Percentiles rank a stretch among this genome's conserved stretches.
These are phyloP conservation scores for Tagetes patula DNA, from an alignment of 129 eudicot species.

Conservation along the genomic window DNA sequence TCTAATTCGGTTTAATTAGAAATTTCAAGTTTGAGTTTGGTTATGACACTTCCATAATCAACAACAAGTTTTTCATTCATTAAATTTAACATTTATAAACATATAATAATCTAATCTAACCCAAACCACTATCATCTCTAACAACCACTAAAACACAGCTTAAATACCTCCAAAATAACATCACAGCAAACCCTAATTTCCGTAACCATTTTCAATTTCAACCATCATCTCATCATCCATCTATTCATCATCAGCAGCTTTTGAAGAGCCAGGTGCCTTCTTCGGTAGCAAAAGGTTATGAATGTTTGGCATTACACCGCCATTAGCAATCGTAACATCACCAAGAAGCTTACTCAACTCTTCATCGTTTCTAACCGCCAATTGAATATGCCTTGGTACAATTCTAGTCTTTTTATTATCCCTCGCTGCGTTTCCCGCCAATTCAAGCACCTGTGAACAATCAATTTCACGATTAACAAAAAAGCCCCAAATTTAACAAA, in stretches of 20 bases:
- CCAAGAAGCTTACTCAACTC: conserved; percentile 46
- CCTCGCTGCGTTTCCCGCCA: conserved; percentile 45
- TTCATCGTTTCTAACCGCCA: conserved; percentile 43
- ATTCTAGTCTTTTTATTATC: conserved; percentile 42
- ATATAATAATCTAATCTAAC: conserved; percentile 14
- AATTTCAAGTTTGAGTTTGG: too few species aligned
- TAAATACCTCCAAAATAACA: neutral
- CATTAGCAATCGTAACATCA: conserved; percentile 41
- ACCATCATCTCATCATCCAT: neutral
- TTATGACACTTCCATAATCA: too few species aligned
- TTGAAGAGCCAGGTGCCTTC: conserved; percentile 38
- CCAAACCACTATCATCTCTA: neutral
- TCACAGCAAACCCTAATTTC: neutral
- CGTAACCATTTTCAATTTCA: neutral
- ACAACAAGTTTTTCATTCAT: neutral
- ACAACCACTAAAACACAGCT: neutral
- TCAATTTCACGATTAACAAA: neutral
- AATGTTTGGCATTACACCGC: conserved; percentile 42
- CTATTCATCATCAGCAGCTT: conserved; percentile 36
- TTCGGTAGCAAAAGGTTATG: conserved; percentile 41
- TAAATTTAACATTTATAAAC: conserved; percentile 18
- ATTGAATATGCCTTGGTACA: conserved; percentile 40
- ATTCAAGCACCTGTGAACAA: conserved; percentile 28
- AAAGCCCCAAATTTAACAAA: neutral
- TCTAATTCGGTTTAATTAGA: too few species aligned